Conservation (phyloP, 345 rosid genomes). For the Sonneratia caseolaris region DNA sequence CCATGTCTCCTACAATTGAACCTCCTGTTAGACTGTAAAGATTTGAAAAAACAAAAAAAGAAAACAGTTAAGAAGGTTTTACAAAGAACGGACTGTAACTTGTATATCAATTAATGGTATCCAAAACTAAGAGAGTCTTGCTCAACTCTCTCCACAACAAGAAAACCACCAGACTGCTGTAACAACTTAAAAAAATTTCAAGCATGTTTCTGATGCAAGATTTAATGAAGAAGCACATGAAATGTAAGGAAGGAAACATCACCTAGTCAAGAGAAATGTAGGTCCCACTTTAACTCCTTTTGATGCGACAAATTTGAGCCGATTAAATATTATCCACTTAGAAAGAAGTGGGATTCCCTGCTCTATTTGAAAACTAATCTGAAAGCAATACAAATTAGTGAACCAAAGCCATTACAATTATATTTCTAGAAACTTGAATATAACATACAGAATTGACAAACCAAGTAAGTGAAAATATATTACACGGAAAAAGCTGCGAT, state of each 20-base stretch:
- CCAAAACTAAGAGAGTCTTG: not conserved
- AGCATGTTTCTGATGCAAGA: not conserved
- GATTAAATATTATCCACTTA: conserved; percentile 86
- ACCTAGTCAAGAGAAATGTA: conserved; percentile 83
- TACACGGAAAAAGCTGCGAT: conserved; percentile 82
- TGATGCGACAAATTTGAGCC: conserved; percentile 75
- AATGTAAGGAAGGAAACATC: conserved; percentile 8
- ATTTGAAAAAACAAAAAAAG: conserved; percentile 18
- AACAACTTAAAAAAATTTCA: not conserved
- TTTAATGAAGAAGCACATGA: conserved; percentile 7
- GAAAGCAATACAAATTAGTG: conserved; percentile 22
- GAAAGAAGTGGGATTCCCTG: conserved; percentile 91
- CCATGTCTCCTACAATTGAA: conserved; percentile 97
- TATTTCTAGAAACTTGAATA: not conserved
- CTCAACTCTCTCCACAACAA: not conserved
- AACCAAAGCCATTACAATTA: not conserved
- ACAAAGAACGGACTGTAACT: not conserved
- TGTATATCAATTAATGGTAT: not conserved
- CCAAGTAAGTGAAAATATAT: conserved; percentile 15
- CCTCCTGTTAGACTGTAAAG: conserved; percentile 81
- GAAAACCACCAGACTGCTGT: not conserved
- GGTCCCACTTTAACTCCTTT: conserved; percentile 86
- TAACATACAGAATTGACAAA: conserved; percentile 10
- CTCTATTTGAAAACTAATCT: conserved; percentile 83
- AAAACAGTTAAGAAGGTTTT: not conserved